A percentile compares a stretch with the other conserved stretches of the same genome.
Evolutionary conservation across 257 asterid genomes (phyloP).

Genomic region (Echites panduratus): DNA sequence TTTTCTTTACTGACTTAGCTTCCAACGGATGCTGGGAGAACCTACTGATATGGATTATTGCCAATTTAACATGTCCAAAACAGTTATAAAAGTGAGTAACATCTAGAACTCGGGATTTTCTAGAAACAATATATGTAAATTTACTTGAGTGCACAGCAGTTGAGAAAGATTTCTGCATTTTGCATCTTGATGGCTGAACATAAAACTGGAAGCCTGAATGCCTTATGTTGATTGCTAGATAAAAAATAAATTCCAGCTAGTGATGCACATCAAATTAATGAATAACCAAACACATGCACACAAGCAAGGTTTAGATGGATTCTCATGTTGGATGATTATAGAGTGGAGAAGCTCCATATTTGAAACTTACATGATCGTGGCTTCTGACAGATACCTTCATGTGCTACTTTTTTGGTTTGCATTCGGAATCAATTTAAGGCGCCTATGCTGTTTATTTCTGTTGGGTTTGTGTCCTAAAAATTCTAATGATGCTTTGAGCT

Average conservation of each 20-base stretch:
- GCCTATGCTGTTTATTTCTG: not conserved
- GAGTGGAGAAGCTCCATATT: not conserved
- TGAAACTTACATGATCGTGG: not conserved
- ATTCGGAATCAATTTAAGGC: not conserved
- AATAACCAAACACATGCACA: not conserved
- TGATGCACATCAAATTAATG: not conserved
- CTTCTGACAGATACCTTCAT: not conserved
- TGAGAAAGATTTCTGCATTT: not conserved
- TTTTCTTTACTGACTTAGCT: slow-evolving; percentile 2
- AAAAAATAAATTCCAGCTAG: not conserved
- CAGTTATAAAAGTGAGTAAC: too few species aligned
- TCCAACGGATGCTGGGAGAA: not conserved
- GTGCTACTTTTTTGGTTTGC: not conserved
- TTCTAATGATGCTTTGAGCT: not conserved
- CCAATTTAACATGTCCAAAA: not conserved
- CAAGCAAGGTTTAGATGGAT: not conserved
- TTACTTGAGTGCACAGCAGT: not conserved
- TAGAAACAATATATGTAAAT: not conserved
- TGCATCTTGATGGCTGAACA: not conserved
- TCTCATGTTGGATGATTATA: not conserved
- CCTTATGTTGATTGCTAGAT: not conserved
- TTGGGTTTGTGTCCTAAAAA: too few species aligned
- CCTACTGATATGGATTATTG: not conserved
- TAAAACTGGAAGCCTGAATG: not conserved
- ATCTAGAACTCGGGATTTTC: not conserved